Evolutionary conservation across 1,139 yeast species (phyloP).

Genomic region (Debaryomyces nepalensis): DNA sequence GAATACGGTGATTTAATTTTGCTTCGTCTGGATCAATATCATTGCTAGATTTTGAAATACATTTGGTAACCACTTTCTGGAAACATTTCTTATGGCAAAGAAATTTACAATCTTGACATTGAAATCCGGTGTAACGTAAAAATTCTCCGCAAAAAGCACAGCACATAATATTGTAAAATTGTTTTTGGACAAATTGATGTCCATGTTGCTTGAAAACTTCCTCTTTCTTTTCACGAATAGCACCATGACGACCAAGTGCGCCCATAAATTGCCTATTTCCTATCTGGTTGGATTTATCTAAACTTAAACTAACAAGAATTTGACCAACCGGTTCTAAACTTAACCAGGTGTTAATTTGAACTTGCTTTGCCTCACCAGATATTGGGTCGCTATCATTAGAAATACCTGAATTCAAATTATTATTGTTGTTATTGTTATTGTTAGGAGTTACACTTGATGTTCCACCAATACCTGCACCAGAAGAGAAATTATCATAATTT

Average conservation of each 20-base stretch:
- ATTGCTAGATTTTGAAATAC: conserved; percentile 89
- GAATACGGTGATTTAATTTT: conserved; percentile 92
- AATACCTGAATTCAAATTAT: conserved; percentile 9
- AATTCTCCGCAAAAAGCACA: conserved; percentile 98
- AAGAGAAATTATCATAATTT: neutral
- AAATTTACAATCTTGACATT: conserved; percentile 94
- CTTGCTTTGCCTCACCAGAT: conserved; percentile 16
- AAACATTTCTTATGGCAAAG: conserved; percentile 95
- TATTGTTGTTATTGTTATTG: neutral
- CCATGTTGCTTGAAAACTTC: conserved; percentile 96
- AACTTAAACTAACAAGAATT: conserved; percentile 74
- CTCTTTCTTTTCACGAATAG: conserved; percentile 92
- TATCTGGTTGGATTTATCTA: conserved; percentile 66
- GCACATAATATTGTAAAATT: conserved; percentile 93
- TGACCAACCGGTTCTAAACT: conserved; percentile 94
- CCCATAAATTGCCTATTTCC: conserved; percentile 62
- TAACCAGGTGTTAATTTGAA: conserved; percentile 79
- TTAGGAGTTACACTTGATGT: conserved; percentile 8
- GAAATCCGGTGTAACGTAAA: conserved; percentile 89
- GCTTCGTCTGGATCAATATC: conserved; percentile 82
- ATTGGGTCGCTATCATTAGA: too few relatives aligned
- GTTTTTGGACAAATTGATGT: conserved; percentile 94
- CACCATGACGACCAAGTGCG: conserved; percentile 96
- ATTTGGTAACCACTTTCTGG: conserved; percentile 90
- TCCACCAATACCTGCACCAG: neutral